These are phyloP conservation scores for Aspergillus cejpii DNA, from an alignment of 2,329 filamentous ascomycete genomes.

Conservation along the genomic window DNA sequence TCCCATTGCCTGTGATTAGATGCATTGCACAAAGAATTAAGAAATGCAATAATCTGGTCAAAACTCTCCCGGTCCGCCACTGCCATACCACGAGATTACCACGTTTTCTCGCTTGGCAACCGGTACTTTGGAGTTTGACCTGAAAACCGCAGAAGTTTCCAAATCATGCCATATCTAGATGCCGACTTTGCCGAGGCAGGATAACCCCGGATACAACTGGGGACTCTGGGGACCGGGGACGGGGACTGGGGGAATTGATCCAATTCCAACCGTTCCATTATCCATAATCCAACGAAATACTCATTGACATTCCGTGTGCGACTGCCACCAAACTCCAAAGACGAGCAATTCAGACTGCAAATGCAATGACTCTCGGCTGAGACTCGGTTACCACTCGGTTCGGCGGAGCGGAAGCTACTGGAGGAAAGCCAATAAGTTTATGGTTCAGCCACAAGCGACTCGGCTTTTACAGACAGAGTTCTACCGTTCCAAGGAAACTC, in stretches of 20 bases:
- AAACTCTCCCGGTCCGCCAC: neutral
- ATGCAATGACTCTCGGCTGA: neutral
- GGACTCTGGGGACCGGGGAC: neutral
- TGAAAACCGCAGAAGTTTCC: neutral
- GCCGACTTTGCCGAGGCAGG: neutral
- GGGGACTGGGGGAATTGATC: too few relatives aligned
- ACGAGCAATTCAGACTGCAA: too few relatives aligned
- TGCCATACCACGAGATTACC: neutral
- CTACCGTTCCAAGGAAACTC: neutral
- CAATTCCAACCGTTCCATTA: too few relatives aligned
- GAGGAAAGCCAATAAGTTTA: neutral
- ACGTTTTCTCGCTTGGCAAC: neutral
- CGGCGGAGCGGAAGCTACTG: slow-evolving; percentile 16
- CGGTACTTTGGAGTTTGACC: neutral
- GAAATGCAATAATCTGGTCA: neutral
- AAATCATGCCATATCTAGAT: neutral
- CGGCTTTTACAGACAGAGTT: neutral
- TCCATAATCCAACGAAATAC: too few relatives aligned
- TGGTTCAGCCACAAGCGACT: neutral
- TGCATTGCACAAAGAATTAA: too few relatives aligned
- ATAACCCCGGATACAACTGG: neutral
- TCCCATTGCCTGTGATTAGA: too few relatives aligned
- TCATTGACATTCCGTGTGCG: too few relatives aligned
- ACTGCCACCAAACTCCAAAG: too few relatives aligned
- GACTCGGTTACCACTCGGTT: slow-evolving; percentile 8